Evolutionary conservation across 2,329 filamentous ascomycete species (phyloP).

Genomic region (Zelopaecilomyces penicillatus): DNA sequence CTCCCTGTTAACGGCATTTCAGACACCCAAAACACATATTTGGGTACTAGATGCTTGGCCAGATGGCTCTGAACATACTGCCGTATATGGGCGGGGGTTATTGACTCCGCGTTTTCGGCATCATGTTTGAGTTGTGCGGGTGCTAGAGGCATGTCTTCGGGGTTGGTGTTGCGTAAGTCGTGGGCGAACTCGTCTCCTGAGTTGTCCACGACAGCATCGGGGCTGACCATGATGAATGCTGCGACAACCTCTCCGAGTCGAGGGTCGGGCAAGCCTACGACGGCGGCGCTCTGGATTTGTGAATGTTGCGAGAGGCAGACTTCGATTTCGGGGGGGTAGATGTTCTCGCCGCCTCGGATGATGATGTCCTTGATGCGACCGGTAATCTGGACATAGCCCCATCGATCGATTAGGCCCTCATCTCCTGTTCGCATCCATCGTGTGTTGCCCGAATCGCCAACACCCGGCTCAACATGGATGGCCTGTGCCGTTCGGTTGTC

Average conservation of each 20-base stretch:
- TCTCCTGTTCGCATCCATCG: slow-evolving; percentile 79
- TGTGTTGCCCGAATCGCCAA: background rate
- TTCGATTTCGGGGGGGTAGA: slow-evolving; percentile 77
- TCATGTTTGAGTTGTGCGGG: too few relatives aligned
- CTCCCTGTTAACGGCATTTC: too few relatives aligned
- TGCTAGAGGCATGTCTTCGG: too few relatives aligned
- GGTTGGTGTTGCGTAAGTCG: too few relatives aligned
- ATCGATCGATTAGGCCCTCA: slow-evolving; percentile 66
- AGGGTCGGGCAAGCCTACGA: slow-evolving; percentile 68
- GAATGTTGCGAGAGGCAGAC: slow-evolving; percentile 66
- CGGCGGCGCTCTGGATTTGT: slow-evolving; percentile 57
- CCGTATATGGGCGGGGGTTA: too few relatives aligned
- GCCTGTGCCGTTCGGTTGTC: background rate
- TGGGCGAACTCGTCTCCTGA: too few relatives aligned
- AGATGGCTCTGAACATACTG: too few relatives aligned
- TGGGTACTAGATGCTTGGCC: too few relatives aligned
- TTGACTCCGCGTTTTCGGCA: too few relatives aligned
- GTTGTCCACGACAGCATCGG: too few relatives aligned
- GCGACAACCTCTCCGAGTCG: slow-evolving; percentile 72
- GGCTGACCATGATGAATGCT: slow-evolving; percentile 50
- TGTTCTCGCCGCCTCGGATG: slow-evolving; percentile 82
- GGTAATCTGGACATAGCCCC: slow-evolving; percentile 74
- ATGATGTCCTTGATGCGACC: slow-evolving; percentile 82
- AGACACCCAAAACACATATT: too few relatives aligned
- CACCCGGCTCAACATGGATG: too few relatives aligned